Evolutionary conservation across 345 rosid genomes (phyloP), one percentile per base, ranked within the genome.

Genomic region (Gossypium thurberi): DNA sequence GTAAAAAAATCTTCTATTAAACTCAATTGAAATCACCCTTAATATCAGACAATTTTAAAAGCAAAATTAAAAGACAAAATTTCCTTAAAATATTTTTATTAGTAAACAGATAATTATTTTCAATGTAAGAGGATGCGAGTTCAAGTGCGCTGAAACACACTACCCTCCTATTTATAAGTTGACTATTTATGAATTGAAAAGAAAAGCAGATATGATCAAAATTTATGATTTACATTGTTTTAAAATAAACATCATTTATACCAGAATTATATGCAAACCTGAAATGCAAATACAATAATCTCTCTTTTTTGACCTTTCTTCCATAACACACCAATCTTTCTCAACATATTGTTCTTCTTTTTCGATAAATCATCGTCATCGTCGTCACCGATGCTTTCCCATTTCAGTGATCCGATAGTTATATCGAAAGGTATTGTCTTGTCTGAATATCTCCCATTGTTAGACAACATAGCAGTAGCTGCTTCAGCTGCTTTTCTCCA

Each of bases 401-500:
- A 78, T 80, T 77, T 85, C 17, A 90, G 91, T 0, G 96, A 91
- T 61, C 81, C 87, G 61, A 69, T 84, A 80, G 76, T 52, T 75
- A 65, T 70, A 51, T 88, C 96, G 13, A 89, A 80, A 7, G 98
- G 88, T 40, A 88, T 84, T 0, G 87, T 73, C 73, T 90, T 82
- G 62, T 92, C 94, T 14, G 69, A 86, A 9, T 81, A 74, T 82
- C 88, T 94, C 66, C 94, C 96, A 6, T 86, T 86, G 84, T 87
- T 92, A 53, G 96, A 84, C 70, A 96, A 82, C 90, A 96, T 91
- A 40, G 97, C 73, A 42, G 98, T 88, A 0, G 98, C 99, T 10
- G 93, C 93, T 83, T 96, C 98, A 0, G 97, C 97, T 1, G 98
- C 99, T 82, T 96, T 96, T 84, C 98, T 88, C 99, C 98, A 93